Percentiles rank a stretch among this genome's conserved stretches.
Evolutionary conservation across 2,329 filamentous ascomycete species (phyloP).

Genomic region (Fusarium sarcochroum): DNA sequence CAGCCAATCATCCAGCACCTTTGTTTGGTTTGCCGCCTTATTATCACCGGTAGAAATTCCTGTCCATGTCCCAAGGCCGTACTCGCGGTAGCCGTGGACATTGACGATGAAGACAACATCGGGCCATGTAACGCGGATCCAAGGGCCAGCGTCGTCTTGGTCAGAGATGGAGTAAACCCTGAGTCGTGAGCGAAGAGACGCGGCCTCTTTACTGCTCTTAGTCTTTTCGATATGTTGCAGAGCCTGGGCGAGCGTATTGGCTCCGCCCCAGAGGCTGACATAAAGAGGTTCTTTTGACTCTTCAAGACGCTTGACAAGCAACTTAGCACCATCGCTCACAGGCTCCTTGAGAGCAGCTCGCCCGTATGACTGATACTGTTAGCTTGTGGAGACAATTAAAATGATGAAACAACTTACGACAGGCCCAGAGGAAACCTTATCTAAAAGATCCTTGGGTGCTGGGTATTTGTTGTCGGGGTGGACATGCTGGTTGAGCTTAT

Average conservation of each 20-base stretch:
- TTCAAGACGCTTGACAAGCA: constrained; percentile 1
- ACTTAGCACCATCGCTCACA: constrained; percentile 1
- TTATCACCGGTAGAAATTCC: constrained; percentile 9
- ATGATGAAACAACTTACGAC: not conserved
- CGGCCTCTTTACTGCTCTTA: not conserved
- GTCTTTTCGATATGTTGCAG: constrained; percentile 5
- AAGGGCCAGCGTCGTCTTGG: constrained; percentile 15
- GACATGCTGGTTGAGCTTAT: constrained; percentile 25
- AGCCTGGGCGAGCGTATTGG: constrained; percentile 14
- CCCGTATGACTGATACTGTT: constrained; percentile 7
- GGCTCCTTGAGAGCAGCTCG: constrained; percentile 7
- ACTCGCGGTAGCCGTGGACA: constrained; percentile 13
- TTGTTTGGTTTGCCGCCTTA: not conserved
- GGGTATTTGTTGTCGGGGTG: constrained; percentile 9
- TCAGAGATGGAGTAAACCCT: constrained; percentile 23
- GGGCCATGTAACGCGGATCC: constrained; percentile 9
- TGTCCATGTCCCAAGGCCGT: constrained; percentile 3
- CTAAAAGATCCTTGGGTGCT: not conserved
- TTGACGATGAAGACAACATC: constrained; percentile 20
- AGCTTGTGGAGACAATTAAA: rapidly evolving
- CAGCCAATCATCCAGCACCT: constrained; percentile 9
- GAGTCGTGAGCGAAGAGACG: constrained; percentile 8
- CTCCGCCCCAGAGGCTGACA: constrained; percentile 15
- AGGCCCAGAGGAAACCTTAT: constrained; percentile 3
- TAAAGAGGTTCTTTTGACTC: constrained; percentile 7